Evolutionary conservation across 1,284 basidiomycete genomes (phyloP).

Genomic region (Fomitiporia mediterranea): DNA sequence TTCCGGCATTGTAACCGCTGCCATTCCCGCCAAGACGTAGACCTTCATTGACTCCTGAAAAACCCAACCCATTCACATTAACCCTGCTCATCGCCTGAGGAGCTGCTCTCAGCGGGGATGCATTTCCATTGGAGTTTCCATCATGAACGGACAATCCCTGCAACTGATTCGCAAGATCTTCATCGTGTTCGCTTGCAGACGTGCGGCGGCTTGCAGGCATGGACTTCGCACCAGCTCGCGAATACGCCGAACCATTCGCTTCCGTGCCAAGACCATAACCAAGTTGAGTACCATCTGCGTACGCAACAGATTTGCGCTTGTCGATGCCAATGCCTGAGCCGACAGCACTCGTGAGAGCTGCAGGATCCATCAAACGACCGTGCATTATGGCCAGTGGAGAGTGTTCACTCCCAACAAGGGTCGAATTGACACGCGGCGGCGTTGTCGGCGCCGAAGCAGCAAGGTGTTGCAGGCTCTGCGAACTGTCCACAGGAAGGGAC

Average conservation of each 20-base stretch:
- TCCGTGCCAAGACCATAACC: conserved; percentile 5
- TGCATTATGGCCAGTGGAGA: conserved; percentile 27
- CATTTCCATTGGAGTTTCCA: conserved; percentile 19
- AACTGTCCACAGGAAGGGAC: conserved; percentile 60
- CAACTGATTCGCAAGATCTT: conserved; percentile 70
- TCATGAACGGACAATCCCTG: conserved; percentile 65
- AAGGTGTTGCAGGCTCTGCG: conserved; percentile 50
- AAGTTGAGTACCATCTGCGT: conserved; percentile 62
- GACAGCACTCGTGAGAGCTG: conserved; percentile 58
- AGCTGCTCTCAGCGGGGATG: conserved; percentile 46
- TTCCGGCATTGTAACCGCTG: conserved; percentile 69
- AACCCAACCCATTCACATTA: conserved; percentile 40
- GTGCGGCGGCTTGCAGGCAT: conserved; percentile 85
- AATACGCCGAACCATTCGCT: conserved; percentile 10
- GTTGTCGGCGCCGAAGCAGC: conserved; percentile 81
- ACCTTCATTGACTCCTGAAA: conserved; percentile 48
- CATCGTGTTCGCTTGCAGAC: conserved; percentile 74
- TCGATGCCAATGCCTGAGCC: conserved; percentile 47
- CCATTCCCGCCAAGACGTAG: conserved; percentile 42
- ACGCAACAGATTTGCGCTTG: conserved; percentile 83
- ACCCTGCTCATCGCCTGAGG: conserved; percentile 39
- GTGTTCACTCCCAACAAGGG: conserved; percentile 44
- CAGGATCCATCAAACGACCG: conserved; percentile 43
- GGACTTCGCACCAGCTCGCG: conserved; percentile 58
- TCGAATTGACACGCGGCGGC: conserved; percentile 69